Evolutionary conservation across 2,329 filamentous ascomycete genomes (phyloP).

Genomic region (Cadophora luteo-olivacea): DNA sequence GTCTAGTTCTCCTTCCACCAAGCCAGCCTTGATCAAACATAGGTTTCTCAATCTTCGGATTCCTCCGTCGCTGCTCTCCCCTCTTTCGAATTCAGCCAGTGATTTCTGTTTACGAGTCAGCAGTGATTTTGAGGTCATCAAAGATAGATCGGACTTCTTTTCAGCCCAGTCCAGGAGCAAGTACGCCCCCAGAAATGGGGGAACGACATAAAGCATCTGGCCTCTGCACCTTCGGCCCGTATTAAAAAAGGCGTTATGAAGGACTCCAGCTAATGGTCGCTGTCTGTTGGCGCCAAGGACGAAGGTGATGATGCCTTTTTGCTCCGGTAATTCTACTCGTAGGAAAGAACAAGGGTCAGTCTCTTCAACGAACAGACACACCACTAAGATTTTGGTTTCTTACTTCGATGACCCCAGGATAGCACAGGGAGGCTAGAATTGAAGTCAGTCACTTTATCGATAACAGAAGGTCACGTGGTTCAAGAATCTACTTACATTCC

Average conservation of each 20-base stretch:
- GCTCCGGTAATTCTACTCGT: conserved; percentile 39
- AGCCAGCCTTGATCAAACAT: no score
- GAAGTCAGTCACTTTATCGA: background rate
- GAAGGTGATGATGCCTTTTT: conserved; percentile 71
- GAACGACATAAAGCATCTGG: conserved; percentile 88
- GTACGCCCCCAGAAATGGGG: conserved; percentile 79
- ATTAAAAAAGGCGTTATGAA: conserved; percentile 89
- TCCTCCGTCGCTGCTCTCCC: conserved; percentile 11
- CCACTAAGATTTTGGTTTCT: no score
- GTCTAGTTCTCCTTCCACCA: no score
- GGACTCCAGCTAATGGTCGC: conserved; percentile 77
- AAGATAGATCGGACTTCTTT: conserved; percentile 70
- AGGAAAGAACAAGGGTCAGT: background rate
- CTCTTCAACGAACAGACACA: no score
- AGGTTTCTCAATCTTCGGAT: no score
- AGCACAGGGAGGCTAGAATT: conserved; percentile 11
- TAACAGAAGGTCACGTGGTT: background rate
- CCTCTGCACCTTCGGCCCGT: conserved; percentile 80
- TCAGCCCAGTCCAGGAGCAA: conserved; percentile 85
- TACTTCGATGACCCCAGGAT: conserved; percentile 17
- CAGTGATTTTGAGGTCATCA: no score
- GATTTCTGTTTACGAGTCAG: conserved; percentile 60
- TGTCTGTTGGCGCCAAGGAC: conserved; percentile 84
- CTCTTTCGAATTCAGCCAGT: conserved; percentile 77
- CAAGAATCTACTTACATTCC: conserved; percentile 2